A percentile compares a stretch with the other conserved stretches of the same genome.
Conservation (phyloP, 768 basidiomycete genomes). For the Hydnum rufescens region DNA sequence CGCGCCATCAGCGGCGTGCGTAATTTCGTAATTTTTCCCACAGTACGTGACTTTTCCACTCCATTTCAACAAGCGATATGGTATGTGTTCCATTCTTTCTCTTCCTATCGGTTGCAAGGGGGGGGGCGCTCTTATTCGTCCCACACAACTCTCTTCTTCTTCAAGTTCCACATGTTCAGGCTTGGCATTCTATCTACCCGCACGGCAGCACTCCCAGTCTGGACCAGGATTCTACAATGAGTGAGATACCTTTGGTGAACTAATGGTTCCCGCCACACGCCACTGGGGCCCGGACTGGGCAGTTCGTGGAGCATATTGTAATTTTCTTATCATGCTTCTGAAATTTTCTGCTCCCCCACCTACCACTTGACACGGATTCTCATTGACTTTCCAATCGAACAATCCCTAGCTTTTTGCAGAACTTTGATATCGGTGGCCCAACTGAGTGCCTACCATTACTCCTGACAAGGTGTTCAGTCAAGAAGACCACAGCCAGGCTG, state of each 20-base stretch:
- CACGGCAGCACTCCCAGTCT: not conserved
- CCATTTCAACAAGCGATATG: not conserved
- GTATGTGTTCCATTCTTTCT: not conserved
- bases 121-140: not conserved
- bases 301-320: slow-evolving; percentile 26
- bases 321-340: too few relatives aligned
- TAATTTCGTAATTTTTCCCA: not conserved
- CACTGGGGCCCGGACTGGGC: slow-evolving; percentile 99
- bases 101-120: not conserved
- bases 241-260: slow-evolving; percentile 88
- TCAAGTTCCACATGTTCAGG: not conserved
- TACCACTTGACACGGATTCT: not conserved
- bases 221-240: slow-evolving; percentile 36
- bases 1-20: not conserved
- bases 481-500: slow-evolving; percentile 87
- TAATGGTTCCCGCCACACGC: slow-evolving; percentile 67
- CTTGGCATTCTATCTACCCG: not conserved
- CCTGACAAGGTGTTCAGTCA: slow-evolving; percentile 97
- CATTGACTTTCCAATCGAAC: not conserved
- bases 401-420: slow-evolving; percentile 58
- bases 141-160: not conserved
- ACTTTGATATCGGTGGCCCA: slow-evolving; percentile 96
- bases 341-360: not conserved
- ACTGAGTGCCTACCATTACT: slow-evolving; percentile 84
- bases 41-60: not conserved